These are phyloP conservation scores for Geotrichum carabidarum DNA, from an alignment of 1,139 yeast genomes.

Conservation along the genomic window DNA sequence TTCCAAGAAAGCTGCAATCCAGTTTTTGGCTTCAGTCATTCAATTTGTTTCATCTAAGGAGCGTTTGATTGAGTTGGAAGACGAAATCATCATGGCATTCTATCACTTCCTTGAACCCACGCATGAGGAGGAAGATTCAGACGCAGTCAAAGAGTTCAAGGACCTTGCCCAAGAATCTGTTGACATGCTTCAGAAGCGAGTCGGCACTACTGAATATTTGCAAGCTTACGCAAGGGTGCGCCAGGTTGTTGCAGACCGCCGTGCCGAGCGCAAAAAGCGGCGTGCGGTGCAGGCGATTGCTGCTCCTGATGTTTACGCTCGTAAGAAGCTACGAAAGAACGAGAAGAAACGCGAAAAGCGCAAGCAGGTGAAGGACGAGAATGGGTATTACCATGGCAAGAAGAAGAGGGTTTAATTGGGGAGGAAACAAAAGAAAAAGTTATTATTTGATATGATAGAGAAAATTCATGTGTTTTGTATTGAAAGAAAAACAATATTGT, in stretches of 20 bases:
- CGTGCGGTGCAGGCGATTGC: slow-evolving; percentile 71
- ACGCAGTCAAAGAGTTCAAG: slow-evolving; percentile 48
- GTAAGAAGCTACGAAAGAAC: slow-evolving; percentile 71
- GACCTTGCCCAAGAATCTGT: slow-evolving; percentile 64
- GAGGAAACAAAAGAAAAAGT: neutral
- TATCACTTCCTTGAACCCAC: slow-evolving; percentile 48
- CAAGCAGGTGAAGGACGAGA: slow-evolving; percentile 66
- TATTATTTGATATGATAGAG: neutral
- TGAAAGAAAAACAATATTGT: too few species aligned
- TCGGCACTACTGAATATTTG: slow-evolving; percentile 74
- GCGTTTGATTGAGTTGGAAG: slow-evolving; percentile 22
- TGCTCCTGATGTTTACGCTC: slow-evolving; percentile 78
- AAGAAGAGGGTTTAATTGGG: slow-evolving; percentile 41
- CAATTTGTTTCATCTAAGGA: slow-evolving; percentile 23
- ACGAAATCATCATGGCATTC: slow-evolving; percentile 51
- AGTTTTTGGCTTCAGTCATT: slow-evolving; percentile 35
- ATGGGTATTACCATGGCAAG: slow-evolving; percentile 67
- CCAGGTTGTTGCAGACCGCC: slow-evolving; percentile 52
- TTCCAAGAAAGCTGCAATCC: slow-evolving; percentile 59
- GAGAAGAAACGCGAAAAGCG: slow-evolving; percentile 69
- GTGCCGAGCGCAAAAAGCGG: slow-evolving; percentile 71
- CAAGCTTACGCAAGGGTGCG: slow-evolving; percentile 59
- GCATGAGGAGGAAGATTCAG: slow-evolving; percentile 36
- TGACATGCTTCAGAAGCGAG: slow-evolving; percentile 58
- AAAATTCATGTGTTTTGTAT: too few species aligned